Percentiles rank a stretch among this genome's conserved stretches.
Conservation (phyloP, 2,329 filamentous ascomycete genomes). For the Neopestalotiopsis sp. region DNA sequence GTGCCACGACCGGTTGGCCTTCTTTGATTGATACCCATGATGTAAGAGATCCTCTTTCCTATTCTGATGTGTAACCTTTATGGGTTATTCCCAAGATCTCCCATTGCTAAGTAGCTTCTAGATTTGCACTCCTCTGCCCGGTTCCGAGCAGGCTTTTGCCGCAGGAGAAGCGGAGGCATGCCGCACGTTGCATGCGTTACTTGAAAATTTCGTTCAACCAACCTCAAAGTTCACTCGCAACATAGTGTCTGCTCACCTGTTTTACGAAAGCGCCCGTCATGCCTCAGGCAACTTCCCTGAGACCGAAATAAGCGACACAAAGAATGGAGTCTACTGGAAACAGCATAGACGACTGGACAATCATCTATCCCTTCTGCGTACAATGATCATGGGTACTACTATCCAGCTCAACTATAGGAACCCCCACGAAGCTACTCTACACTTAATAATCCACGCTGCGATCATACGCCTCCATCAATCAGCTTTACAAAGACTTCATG, state of each 20-base stretch:
- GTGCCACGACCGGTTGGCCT: slow-evolving; percentile 3
- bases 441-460: background rate
- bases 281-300: background rate
- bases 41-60: background rate
- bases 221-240: background rate
- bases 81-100: background rate
- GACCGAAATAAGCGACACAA: background rate
- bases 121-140: background rate
- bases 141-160: background rate
- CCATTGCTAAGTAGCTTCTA: background rate
- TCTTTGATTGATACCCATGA: background rate
- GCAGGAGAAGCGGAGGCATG: background rate
- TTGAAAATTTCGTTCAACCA: background rate
- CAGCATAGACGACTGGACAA: background rate
- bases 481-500: background rate
- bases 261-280: background rate
- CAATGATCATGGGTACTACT: background rate
- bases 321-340: background rate
- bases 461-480: background rate
- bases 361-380: background rate
- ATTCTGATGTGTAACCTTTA: background rate
- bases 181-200: background rate
- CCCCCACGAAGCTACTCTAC: background rate
- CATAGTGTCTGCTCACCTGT: background rate
- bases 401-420: background rate